Evolutionary conservation across 768 basidiomycete genomes (phyloP).

Genomic region (Royoungia palumana): DNA sequence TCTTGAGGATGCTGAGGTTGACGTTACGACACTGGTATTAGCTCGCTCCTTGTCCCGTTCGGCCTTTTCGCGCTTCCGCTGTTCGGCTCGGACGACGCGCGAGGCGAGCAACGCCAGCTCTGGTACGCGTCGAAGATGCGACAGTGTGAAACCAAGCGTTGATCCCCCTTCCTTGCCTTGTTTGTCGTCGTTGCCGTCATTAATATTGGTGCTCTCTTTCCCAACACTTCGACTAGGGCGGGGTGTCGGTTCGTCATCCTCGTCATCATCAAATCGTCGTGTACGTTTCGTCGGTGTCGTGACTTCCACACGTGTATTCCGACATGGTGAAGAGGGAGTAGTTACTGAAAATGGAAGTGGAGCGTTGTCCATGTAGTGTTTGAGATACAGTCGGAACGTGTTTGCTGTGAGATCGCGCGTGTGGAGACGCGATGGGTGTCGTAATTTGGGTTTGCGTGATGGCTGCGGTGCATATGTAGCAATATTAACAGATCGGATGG

Average conservation of each 20-base stretch:
- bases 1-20: background rate
- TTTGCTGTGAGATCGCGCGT: constrained; percentile 65
- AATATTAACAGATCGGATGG: background rate
- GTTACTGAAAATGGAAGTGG: constrained; percentile 8
- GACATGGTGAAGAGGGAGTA: constrained; percentile 1
- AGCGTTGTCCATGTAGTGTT: constrained; percentile 73
- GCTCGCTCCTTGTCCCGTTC: constrained; percentile 37
- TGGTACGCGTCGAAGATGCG: constrained; percentile 74
- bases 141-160: constrained; percentile 59
- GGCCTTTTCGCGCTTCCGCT: constrained; percentile 49
- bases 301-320: constrained; percentile 1
- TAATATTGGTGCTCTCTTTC: no score
- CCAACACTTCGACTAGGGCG: background rate
- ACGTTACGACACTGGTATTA: background rate
- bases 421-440: constrained; percentile 70
- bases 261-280: constrained; percentile 6
- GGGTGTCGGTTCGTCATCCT: constrained; percentile 11
- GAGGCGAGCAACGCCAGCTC: constrained; percentile 58
- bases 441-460: constrained; percentile 45
- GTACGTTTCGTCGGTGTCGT: constrained; percentile 35
- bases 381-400: constrained; percentile 72
- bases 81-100: constrained; percentile 61
- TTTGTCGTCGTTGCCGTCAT: background rate
- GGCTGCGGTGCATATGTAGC: background rate
- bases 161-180: background rate